Evolutionary conservation across 768 basidiomycete species (phyloP).

Genomic region (Paxillus ammoniavirescens): DNA sequence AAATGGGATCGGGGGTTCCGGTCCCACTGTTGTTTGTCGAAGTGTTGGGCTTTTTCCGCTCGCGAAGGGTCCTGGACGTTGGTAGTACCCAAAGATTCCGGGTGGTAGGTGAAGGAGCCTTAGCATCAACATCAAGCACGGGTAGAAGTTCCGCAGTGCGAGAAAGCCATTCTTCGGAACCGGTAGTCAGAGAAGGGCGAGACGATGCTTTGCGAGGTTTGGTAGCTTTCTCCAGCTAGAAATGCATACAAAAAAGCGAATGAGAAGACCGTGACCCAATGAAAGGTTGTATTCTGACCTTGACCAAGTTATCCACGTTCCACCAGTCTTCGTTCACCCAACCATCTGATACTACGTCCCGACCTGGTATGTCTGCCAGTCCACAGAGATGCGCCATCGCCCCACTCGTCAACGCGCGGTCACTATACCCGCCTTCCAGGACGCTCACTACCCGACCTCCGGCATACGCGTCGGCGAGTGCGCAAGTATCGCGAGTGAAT

Average conservation of each 20-base stretch:
- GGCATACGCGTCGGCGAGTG: slow-evolving; percentile 64
- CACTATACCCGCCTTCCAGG: slow-evolving; percentile 94
- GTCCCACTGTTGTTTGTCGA: slow-evolving; percentile 3
- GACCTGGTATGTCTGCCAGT: slow-evolving; percentile 35
- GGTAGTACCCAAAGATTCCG: slow-evolving; percentile 24
- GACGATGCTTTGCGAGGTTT: slow-evolving; percentile 56
- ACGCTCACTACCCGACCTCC: slow-evolving; percentile 78
- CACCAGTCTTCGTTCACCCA: slow-evolving; percentile 60
- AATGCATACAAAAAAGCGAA: background rate
- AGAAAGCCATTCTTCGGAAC: slow-evolving; percentile 55
- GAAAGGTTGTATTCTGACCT: slow-evolving; percentile 37
- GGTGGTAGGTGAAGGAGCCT: slow-evolving; percentile 3
- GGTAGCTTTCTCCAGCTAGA: slow-evolving; percentile 61
- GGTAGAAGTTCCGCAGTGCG: slow-evolving; percentile 39
- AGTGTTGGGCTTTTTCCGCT: slow-evolving; percentile 36
- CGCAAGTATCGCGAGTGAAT: slow-evolving; percentile 71
- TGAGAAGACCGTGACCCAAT: no score
- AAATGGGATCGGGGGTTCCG: slow-evolving; percentile 13
- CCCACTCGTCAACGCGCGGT: slow-evolving; percentile 82
- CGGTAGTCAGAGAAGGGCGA: slow-evolving; percentile 28
- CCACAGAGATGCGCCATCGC: slow-evolving; percentile 81
- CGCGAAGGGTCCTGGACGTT: slow-evolving; percentile 49
- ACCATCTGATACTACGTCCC: background rate
- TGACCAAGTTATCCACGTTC: slow-evolving; percentile 53
- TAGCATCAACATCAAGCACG: slow-evolving; percentile 8